A percentile compares a stretch with the other conserved stretches of the same genome.
phyloP scores from a whole-genome alignment of 1,284 basidiomycete genomes.

The Ceratobasidium sp. region DNA sequence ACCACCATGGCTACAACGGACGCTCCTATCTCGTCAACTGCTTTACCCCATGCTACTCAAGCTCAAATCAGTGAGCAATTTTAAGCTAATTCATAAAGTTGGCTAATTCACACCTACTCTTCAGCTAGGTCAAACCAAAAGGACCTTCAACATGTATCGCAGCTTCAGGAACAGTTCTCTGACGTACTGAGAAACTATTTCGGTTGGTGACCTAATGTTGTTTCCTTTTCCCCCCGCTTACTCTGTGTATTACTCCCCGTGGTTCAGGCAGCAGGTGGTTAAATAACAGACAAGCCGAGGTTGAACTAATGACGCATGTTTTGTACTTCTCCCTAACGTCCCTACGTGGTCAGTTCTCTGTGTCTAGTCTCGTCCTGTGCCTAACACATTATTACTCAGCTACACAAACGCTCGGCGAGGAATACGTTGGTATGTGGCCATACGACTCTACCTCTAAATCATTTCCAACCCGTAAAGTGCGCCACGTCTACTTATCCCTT shows the following conservation, averaged over 20 bases:
- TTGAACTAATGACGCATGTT: slow-evolving; percentile 76
- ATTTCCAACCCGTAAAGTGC: slow-evolving; percentile 57
- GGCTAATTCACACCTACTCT: not conserved
- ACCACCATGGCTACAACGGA: not conserved
- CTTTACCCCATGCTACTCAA: slow-evolving; percentile 78
- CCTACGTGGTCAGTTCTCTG: slow-evolving; percentile 73
- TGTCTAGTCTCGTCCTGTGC: no score
- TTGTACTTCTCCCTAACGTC: slow-evolving; percentile 81
- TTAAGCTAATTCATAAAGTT: not conserved
- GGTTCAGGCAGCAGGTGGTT: slow-evolving; percentile 83
- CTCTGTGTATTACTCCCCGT: slow-evolving; percentile 8
- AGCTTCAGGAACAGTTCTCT: slow-evolving; percentile 79
- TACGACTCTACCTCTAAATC: slow-evolving; percentile 60
- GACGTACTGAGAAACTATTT: slow-evolving; percentile 79
- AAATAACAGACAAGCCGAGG: slow-evolving; percentile 81
- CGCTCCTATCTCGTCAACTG: not conserved
- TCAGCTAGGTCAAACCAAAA: slow-evolving; percentile 87
- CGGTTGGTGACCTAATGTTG: slow-evolving; percentile 64
- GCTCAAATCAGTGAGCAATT: slow-evolving; percentile 82
- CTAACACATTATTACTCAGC: slow-evolving; percentile 61
- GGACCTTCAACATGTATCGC: slow-evolving; percentile 80
- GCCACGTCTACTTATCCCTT: slow-evolving; percentile 11
- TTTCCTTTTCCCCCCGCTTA: slow-evolving; percentile 13
- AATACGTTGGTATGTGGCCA: slow-evolving; percentile 89
- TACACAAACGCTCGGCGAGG: slow-evolving; percentile 86